Base-by-base conservation (phyloP, 2,329 filamentous ascomycete species). In the Aspergillus calidoustus region DNA sequence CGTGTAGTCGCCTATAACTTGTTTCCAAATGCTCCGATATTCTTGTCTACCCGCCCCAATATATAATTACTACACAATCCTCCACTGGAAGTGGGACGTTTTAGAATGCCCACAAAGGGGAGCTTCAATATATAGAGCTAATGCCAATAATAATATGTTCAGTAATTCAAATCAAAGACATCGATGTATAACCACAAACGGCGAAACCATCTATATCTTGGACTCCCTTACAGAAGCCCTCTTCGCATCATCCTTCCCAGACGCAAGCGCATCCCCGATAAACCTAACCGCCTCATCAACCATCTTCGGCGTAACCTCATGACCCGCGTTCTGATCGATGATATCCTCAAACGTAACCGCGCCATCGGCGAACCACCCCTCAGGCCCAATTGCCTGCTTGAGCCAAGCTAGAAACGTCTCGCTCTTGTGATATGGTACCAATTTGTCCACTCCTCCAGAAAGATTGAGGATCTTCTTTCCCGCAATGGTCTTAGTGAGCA, bases 221-320 rank as follows among this genome's bases (percentile, higher is more conserved):
- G 73, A 75, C 57, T 74, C 72, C 13, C 74, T 71, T 50, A 76
- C 74, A 15, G 68, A 72, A n/a, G 61, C 58, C 47, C 63, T 66
- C 57, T 63, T 31, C 23, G 22, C 15, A 13, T 54, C 62, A 19
- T 69, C 68, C n/a, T 66, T 65, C 25, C 64, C 66, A 7, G 66
- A 63, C 22, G 75, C 72, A 52, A 82, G 64, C n/a, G 74, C 76
- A 38, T 80, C 77, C 31, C 73, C 72, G 38, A 89, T 77, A 74
- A 86, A 89, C 1, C 79, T 76, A 48, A 86, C 77, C 17, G 85
- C 84, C 64, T 84, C 81, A 38, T 80, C 77, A 19, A 83, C 78
- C 87, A 89, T 89, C 8, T 71, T 73, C 0, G 77, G 74, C 1
- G 84, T 86, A 61, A 87, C 84, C 47, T 87, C 84, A 72, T 89